phyloP scores from a whole-genome alignment of 768 basidiomycete species.

The Xerocomellus intermedius region DNA sequence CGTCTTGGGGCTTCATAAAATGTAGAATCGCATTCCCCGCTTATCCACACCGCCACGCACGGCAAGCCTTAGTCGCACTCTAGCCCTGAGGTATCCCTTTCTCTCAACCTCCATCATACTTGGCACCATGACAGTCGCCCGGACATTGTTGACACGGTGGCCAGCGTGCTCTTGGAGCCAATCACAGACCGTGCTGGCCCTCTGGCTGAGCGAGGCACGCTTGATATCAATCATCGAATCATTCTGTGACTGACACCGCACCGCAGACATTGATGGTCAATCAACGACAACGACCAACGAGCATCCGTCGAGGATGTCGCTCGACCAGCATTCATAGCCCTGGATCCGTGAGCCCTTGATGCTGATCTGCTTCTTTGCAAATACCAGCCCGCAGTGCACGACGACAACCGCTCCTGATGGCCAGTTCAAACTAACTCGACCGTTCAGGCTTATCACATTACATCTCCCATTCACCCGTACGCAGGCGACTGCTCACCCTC shows the following conservation, averaged over 20 bases:
- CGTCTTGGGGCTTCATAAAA: constrained; percentile 10
- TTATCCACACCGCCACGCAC: constrained; percentile 2
- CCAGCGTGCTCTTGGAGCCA: constrained; percentile 14
- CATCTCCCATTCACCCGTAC: neutral
- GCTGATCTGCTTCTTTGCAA: neutral
- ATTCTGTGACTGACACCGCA: neutral
- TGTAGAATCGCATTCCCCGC: constrained; percentile 7
- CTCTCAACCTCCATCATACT: neutral
- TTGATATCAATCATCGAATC: constrained; percentile 1
- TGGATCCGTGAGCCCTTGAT: neutral
- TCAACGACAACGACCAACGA: neutral
- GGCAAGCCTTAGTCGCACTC: constrained; percentile 5
- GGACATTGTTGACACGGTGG: constrained; percentile 7
- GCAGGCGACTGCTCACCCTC: neutral
- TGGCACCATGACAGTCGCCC: neutral
- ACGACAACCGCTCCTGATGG: neutral
- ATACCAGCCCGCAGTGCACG: neutral
- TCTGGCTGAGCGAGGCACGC: constrained; percentile 1
- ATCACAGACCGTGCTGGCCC: constrained; percentile 5
- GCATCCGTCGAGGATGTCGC: neutral
- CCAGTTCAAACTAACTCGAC: neutral
- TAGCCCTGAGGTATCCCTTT: constrained; percentile 9
- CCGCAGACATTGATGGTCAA: neutral
- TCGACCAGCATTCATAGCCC: neutral
- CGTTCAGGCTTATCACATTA: neutral